Percentiles rank a stretch among this genome's conserved stretches.
Conservation (phyloP, 176 grass and related monocot genomes). For the Juncus effusus region DNA sequence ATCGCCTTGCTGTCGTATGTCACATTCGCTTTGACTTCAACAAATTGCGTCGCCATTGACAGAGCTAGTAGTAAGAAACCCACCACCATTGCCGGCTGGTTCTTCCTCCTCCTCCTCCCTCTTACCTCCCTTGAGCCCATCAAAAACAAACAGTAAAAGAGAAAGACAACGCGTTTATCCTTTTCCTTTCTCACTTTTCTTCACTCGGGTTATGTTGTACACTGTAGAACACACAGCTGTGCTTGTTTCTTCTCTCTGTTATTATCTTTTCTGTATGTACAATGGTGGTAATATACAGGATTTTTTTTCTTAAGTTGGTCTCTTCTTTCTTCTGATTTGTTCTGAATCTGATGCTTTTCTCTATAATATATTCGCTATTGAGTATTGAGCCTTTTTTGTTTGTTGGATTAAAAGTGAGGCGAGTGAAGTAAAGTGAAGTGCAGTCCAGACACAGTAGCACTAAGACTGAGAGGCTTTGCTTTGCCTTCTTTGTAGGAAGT, state of each 20-base stretch:
- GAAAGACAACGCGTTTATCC: constrained; percentile 44
- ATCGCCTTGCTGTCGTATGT: constrained; percentile 88
- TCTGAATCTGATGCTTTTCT: too few species aligned
- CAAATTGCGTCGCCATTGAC: constrained; percentile 24
- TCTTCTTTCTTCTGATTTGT: too few species aligned
- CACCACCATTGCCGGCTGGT: constrained; percentile 2
- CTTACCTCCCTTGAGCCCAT: constrained; percentile 28
- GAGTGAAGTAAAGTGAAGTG: neutral
- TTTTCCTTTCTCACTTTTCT: constrained; percentile 35
- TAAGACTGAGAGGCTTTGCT: neutral
- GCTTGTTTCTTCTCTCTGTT: constrained; percentile 8
- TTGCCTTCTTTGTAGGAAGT: constrained; percentile 14
- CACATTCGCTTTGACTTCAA: constrained; percentile 39
- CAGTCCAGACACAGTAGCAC: constrained; percentile 11
- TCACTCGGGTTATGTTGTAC: constrained; percentile 3
- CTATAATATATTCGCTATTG: neutral
- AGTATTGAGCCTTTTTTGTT: neutral
- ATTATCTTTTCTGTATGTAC: neutral
- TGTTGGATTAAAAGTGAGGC: constrained; percentile 10
- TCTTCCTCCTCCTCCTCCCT: constrained; percentile 18
- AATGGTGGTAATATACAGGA: too few species aligned
- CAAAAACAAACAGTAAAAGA: constrained; percentile 3
- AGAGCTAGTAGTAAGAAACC: constrained; percentile 8
- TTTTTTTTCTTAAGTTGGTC: too few species aligned
- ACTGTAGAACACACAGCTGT: constrained; percentile 17